These are phyloP conservation scores for Zizania palustris DNA, from an alignment of 202 grass and related monocot species.

Conservation along the genomic window DNA sequence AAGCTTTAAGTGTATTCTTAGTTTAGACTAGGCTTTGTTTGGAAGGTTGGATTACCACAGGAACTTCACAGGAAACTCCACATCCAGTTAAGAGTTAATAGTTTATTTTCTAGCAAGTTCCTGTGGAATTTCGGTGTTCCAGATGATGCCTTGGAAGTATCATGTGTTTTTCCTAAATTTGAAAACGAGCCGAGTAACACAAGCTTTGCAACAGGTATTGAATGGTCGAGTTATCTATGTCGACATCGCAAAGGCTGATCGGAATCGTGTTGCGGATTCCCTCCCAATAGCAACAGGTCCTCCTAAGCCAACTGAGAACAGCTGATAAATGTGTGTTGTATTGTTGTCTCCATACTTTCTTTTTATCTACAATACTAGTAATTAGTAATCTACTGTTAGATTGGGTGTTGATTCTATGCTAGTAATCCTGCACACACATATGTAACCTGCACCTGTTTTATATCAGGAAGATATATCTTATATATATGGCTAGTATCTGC, in stretches of 20 bases:
- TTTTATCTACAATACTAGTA: not conserved
- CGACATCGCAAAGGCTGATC: conserved; percentile 63
- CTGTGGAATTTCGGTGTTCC: not conserved
- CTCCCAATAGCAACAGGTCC: conserved; percentile 61
- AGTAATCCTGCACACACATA: not conserved
- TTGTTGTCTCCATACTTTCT: conserved; percentile 4
- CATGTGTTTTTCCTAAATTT: not conserved
- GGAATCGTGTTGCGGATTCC: conserved; percentile 9
- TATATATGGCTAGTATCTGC: not conserved
- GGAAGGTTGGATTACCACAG: not conserved
- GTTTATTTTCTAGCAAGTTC: not conserved
- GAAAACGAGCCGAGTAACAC: conserved; percentile 11
- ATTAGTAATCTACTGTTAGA: not conserved
- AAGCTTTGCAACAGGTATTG: conserved; percentile 55
- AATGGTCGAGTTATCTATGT: conserved; percentile 80
- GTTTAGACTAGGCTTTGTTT: not conserved
- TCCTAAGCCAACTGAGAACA: conserved; percentile 35
- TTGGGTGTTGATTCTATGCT: conserved; percentile 3
- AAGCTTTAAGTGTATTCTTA: conserved; percentile 24
- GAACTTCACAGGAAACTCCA: not conserved
- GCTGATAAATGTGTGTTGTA: not conserved
- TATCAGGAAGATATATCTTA: not conserved
- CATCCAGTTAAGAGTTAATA: not conserved
- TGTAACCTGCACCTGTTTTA: not conserved
- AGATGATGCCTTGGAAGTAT: not conserved